Base-by-base conservation (phyloP, 2,329 filamentous ascomycete species). In the Gnomoniopsis sp. region DNA sequence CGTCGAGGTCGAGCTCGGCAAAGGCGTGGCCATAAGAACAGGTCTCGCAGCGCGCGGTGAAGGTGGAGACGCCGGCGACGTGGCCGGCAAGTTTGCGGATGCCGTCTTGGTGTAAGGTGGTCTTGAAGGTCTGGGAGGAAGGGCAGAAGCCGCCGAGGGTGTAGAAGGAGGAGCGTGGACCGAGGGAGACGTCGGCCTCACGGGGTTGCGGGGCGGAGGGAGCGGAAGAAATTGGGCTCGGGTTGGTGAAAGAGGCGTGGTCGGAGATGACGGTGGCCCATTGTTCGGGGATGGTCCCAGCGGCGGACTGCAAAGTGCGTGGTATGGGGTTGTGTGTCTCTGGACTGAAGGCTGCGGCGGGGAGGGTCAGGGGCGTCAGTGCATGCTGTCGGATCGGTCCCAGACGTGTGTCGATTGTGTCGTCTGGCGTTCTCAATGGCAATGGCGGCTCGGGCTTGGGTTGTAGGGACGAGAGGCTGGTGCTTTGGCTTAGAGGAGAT, bases 101-200 rank as follows among this genome's bases (percentile, higher is more conserved):
- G 33, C 74, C 75, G 30, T 66, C 67, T 64, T 70, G 70, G 48
- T 73, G 70, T 0, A 71, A 71, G 7, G 69, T 71, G 6, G 67
- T 58, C 15, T 69, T 66, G 62, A 75, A 77, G 3, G 63, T 65
- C n/a, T 68, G 68, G 7, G 75, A 74, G 1, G 75, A 75, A 7
- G 69, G 59, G 62, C 76, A 78, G 50, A 77, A 71, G 0, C 75
- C 73, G 11, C 69, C 70, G 19, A 73, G 60, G 30, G 66, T 65
- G 48, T 70, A 66, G 36, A 75, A 71, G 2, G 70, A 74, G 62
- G 73, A 76, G 17, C 69, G 66, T 0, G 70, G 61, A 0, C 72
- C 71, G 26, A 78, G 74, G 43, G 61, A 62, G 58, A 66, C 68
- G 53, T 71, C 71, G 15, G 65, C 62, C 53, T 64, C 61, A 63